Base-by-base conservation (phyloP, 306 rosid genomes). In the Prunus salicina region DNA sequence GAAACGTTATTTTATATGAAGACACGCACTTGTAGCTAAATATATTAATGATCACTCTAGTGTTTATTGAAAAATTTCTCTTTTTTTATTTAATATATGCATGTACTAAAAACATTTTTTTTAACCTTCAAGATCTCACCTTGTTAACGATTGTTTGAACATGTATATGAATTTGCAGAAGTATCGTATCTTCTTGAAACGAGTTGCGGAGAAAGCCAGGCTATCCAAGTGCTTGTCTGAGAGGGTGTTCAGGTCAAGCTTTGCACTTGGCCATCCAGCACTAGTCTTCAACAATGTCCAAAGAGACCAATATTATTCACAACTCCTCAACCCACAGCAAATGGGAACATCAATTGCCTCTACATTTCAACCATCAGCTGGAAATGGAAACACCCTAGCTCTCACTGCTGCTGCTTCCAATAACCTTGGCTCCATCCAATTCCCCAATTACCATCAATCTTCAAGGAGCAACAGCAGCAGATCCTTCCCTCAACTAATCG, bases 131-230 rank as follows among this genome's bases (percentile, higher is more conserved):
- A 3, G 65, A 13, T 5, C 32, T 13, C 62, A 56, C 2, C 7
- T 27, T 62, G 20, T 72, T 55, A 56, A 38, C 22, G n/a, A 72
- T 16, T 24, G 10, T 60, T 19, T 43, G 12, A 10, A 41, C 5
- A 24, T 11, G 19, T 11, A 6, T 67, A 18, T 41, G 10, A 27
- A 18, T 57, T 38, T 78, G 78, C 88, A 91, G 97, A 91, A 89
- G 64, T 88, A 91, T 74, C 86, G 93, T 0, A 28, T 82, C 2
- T 91, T 91, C 78, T 66, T 86, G 30, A 87, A 34, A 15, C 72
- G 58, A 41, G 86, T 91, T 34, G 77, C 86, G 0, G 85, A 81
- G 15, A 85, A 58, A 66, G 89, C 85, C n/a, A n/a, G 63, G 1
- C 2, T 47, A 8, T 64, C 79, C 38, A 65, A 64, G 43, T 78